Conservation (phyloP, 352 stramenopile species). For the Pythium plurisporium region DNA sequence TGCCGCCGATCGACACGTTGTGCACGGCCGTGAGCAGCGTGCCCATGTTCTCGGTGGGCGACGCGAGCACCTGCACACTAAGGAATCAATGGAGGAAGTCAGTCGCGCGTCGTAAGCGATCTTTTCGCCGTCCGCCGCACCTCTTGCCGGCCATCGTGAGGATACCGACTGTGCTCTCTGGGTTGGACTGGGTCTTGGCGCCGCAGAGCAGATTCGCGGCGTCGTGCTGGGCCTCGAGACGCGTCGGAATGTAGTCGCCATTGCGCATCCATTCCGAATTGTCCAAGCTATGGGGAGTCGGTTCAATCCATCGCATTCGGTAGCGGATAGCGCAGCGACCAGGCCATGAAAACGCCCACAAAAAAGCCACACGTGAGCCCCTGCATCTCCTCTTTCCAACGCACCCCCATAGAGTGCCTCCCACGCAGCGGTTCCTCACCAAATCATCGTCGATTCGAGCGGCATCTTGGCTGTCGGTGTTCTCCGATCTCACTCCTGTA, state of each 20-base stretch:
- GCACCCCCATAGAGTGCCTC: not conserved
- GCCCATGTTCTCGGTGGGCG: constrained; percentile 97
- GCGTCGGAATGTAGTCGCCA: constrained; percentile 98
- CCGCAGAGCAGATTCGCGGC: constrained; percentile 96
- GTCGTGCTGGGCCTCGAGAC: constrained; percentile 97
- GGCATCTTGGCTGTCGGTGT: constrained; percentile 71
- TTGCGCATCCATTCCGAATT: constrained; percentile 99
- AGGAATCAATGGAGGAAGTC: not conserved
- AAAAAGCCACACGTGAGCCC: constrained; percentile 13
- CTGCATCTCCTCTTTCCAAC: not conserved
- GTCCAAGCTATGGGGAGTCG: no score
- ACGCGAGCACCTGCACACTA: constrained; percentile 93
- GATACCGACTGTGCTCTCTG: constrained; percentile 98
- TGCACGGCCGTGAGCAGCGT: constrained; percentile 96
- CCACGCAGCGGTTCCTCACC: constrained; percentile 31
- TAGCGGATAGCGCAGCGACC: not conserved
- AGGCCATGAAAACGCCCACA: not conserved
- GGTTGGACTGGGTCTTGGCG: constrained; percentile 97
- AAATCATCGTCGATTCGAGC: constrained; percentile 89
- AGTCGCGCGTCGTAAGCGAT: not conserved
- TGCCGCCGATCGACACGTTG: constrained; percentile 84
- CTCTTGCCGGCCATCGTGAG: constrained; percentile 92
- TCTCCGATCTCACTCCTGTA: no score
- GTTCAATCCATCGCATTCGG: constrained; percentile 10
- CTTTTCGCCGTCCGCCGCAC: constrained; percentile 21